A percentile compares a stretch with the other conserved stretches of the same genome.
These are phyloP conservation scores for Sporisorium iseilematis-ciliati DNA, from an alignment of 1,284 basidiomycete species.

Conservation along the genomic window DNA sequence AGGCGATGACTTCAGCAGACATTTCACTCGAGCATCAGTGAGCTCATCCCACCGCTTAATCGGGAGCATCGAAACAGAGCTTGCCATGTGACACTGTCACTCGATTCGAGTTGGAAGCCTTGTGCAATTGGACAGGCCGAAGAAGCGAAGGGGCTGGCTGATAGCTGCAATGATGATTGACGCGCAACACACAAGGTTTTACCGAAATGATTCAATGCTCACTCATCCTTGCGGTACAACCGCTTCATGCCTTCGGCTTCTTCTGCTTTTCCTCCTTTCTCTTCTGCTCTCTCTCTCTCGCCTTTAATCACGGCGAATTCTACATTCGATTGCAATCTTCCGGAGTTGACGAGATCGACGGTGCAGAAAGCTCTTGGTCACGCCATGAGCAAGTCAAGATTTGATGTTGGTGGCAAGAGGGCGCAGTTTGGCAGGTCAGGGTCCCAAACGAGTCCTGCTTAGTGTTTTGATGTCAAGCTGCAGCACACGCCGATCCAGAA, in stretches of 20 bases:
- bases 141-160: too few relatives aligned
- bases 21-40: conserved; percentile 10
- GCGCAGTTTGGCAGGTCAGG: conserved; percentile 22
- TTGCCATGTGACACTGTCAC: neutral
- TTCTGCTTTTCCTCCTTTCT: neutral
- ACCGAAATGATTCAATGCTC: conserved; percentile 39
- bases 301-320: conserved; percentile 2
- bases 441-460: conserved; percentile 1
- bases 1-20: conserved; percentile 26
- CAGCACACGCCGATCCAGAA: neutral
- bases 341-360: conserved; percentile 8
- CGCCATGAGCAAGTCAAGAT: neutral
- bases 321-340: neutral
- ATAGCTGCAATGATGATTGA: too few relatives aligned
- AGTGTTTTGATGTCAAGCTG: conserved; percentile 27
- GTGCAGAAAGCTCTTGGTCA: neutral
- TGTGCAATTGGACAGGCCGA: too few relatives aligned
- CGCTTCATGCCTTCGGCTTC: too few relatives aligned
- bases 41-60: conserved; percentile 18
- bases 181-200: neutral
- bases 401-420: neutral
- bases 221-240: conserved; percentile 24
- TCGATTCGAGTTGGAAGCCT: too few relatives aligned
- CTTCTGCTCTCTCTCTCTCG: neutral
- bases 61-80: neutral